phyloP scores from a whole-genome alignment of 331 rosid species.

The Rhamnella rubrinervis region DNA sequence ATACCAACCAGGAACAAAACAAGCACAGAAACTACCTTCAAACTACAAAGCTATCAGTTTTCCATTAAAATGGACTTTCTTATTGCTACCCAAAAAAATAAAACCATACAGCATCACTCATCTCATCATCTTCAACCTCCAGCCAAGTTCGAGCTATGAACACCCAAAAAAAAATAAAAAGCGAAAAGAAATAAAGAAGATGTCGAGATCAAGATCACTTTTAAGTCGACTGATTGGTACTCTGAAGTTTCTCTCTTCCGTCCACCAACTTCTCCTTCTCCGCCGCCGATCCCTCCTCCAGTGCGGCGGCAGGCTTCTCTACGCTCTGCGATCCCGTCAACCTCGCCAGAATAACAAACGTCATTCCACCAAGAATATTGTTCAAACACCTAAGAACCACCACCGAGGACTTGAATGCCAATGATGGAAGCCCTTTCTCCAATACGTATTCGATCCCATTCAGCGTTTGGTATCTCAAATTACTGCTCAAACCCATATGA shows the following conservation, averaged over 20 bases:
- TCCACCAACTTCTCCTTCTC: constrained; percentile 56
- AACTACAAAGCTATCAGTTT: background rate
- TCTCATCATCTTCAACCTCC: background rate
- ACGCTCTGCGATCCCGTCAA: constrained; percentile 76
- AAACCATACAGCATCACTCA: background rate
- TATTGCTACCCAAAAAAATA: background rate
- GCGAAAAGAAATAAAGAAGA: constrained; percentile 1
- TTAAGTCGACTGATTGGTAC: constrained; percentile 45
- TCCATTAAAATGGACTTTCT: background rate
- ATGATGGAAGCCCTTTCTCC: constrained; percentile 62
- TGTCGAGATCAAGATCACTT: constrained; percentile 41
- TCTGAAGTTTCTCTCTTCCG: constrained; percentile 39
- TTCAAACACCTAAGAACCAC: constrained; percentile 71
- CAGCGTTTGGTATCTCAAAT: constrained; percentile 82
- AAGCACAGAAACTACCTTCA: too few species aligned
- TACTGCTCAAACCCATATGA: constrained; percentile 89
- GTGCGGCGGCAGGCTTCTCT: constrained; percentile 18
- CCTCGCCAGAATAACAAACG: constrained; percentile 86
- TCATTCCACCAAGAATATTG: constrained; percentile 85
- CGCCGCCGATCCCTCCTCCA: constrained; percentile 31
- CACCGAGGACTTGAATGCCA: constrained; percentile 81
- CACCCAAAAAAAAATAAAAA: constrained; percentile 13
- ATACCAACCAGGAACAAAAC: too few species aligned
- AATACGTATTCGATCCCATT: constrained; percentile 73
- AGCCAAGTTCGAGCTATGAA: constrained; percentile 16